These are phyloP conservation scores for Gaultheria prostrata DNA, from an alignment of 148 eudicot genomes.

Conservation along the genomic window DNA sequence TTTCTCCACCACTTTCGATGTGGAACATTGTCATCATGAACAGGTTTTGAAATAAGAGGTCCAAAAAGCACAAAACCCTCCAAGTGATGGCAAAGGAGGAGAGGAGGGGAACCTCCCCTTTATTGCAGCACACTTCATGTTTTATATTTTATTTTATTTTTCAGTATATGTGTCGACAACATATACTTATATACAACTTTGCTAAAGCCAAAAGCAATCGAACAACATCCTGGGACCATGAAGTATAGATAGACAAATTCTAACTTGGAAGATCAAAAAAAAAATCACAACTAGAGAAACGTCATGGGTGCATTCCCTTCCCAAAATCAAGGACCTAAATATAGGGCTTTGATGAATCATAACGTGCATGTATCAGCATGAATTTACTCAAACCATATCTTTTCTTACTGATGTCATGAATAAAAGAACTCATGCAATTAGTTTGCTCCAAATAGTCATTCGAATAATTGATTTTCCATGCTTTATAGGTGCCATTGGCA, in stretches of 20 bases:
- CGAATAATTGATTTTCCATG: not conserved
- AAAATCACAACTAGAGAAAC: not conserved
- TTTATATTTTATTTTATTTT: not conserved
- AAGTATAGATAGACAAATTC: not conserved
- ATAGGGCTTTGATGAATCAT: not conserved
- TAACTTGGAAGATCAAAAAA: not conserved
- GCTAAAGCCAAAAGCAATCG: not conserved
- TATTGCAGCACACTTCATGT: not conserved
- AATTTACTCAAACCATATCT: constrained; percentile 6
- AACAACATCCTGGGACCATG: not conserved
- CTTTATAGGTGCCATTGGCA: not conserved
- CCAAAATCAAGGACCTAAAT: constrained; percentile 9
- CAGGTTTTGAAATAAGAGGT: not conserved
- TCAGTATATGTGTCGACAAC: not conserved
- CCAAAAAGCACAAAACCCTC: not conserved
- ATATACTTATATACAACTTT: not conserved
- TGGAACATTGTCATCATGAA: not conserved
- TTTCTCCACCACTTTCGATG: not conserved
- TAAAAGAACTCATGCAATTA: not conserved
- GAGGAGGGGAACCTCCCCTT: not conserved
- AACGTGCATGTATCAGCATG: constrained; percentile 4
- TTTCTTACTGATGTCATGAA: not conserved
- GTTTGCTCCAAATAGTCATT: not conserved
- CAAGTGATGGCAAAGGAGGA: not conserved
- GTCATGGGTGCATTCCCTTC: not conserved